Evolutionary conservation across 768 basidiomycete species (phyloP), one percentile per base, ranked within the genome.

Genomic region (Auricularia sp.): DNA sequence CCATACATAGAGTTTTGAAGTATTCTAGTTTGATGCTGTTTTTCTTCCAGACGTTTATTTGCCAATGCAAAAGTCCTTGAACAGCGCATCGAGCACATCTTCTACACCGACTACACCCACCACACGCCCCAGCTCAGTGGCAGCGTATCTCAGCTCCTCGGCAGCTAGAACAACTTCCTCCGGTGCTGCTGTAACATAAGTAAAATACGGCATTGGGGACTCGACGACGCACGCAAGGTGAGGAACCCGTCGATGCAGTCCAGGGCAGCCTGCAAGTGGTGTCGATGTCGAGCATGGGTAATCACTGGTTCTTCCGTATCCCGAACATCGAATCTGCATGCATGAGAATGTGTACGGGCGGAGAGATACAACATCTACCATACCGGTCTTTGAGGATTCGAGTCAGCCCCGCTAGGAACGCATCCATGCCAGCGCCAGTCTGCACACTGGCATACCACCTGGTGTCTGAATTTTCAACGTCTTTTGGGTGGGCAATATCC

Each of bases 51-150:
- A 3, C 11, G 53, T 51, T 75, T 68, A 91, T 76, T 94, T 92
- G 43, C 93, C 93, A 62, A 95, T 91, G 71, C 93, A 96, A 73
- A 96, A 96, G 61, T 90, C 88, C 39, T 81, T 79, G 71, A 96
- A 96, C 33, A 96, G 81, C 21, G 83, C 83, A 65, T 93, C 91
- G 23, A 96, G 73, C 7, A 95, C 79, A 65, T 95, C 91, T 69
- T 96, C 93, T 12, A 87, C 84, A 58, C 87, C 87, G 64, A 96
- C 87, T 7, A 81, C 71, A 3, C 93, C 93, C 1, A 88, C 86
- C n/a, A 95, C 85, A 65, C 85, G 84, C 1, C 91, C 93, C n/a
- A 96, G 82, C 3, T 91, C 87, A 65, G 83, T 82, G 0, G 88
- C 86, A 1, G 92, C 93, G 71, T 93, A 92, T 33, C 93, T 84